These are phyloP conservation scores for Aeschynomene evenia DNA, from an alignment of 306 rosid species.

Conservation along the genomic window DNA sequence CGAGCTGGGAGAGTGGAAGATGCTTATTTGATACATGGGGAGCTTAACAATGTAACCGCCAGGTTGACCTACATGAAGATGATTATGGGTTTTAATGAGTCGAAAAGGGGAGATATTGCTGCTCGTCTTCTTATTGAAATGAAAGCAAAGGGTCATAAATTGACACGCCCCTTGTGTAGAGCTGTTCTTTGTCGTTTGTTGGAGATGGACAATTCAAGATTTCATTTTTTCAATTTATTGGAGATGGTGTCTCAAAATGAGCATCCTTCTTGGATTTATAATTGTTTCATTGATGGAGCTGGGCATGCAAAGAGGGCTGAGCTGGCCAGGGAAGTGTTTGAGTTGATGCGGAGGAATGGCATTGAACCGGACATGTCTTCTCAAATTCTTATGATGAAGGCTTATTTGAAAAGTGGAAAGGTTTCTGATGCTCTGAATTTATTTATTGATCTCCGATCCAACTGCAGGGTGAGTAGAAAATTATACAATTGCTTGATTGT, in stretches of 20 bases:
- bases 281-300: slow-evolving; percentile 59
- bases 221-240: slow-evolving; percentile 45
- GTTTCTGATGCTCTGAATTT: slow-evolving; percentile 64
- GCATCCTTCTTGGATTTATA: slow-evolving; percentile 29
- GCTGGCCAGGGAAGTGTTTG: slow-evolving; percentile 58
- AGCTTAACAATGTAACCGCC: slow-evolving; percentile 38
- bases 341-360: slow-evolving; percentile 58
- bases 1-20: slow-evolving; percentile 55
- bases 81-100: slow-evolving; percentile 50
- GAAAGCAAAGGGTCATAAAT: slow-evolving; percentile 55
- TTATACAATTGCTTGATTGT: slow-evolving; percentile 41
- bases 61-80: slow-evolving; percentile 44
- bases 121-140: slow-evolving; percentile 79
- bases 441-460: slow-evolving; percentile 39
- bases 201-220: slow-evolving; percentile 52
- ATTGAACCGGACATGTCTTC: slow-evolving; percentile 42
- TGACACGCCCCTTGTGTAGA: slow-evolving; percentile 31
- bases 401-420: slow-evolving; percentile 48
- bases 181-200: slow-evolving; percentile 50
- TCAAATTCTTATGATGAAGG: slow-evolving; percentile 42
- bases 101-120: slow-evolving; percentile 58
- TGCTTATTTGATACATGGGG: slow-evolving; percentile 52
- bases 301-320: slow-evolving; percentile 51
- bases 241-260: slow-evolving; percentile 48
- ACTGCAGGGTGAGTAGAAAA: slow-evolving; percentile 36